These are phyloP conservation scores for Ogataea kodamae DNA, from an alignment of 805 yeast genomes.

Conservation along the genomic window DNA sequence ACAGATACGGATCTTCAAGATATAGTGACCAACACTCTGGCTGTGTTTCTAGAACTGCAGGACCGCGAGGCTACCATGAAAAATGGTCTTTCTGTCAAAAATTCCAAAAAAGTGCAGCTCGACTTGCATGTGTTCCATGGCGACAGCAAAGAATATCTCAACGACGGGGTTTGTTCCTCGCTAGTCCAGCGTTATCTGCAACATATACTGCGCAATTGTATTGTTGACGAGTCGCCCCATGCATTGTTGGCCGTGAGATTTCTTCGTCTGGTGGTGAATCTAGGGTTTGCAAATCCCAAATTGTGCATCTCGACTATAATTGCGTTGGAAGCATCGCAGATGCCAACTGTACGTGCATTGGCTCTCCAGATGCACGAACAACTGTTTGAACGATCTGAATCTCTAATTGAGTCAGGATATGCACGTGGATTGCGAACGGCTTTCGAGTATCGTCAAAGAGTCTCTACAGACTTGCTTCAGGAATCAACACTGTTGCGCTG, in stretches of 20 bases:
- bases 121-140: conserved; percentile 58
- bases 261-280: conserved; percentile 50
- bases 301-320: conserved; percentile 63
- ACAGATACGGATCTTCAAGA: conserved; percentile 42
- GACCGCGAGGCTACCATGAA: conserved; percentile 43
- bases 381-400: conserved; percentile 63
- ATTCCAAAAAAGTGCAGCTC: conserved; percentile 34
- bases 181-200: conserved; percentile 60
- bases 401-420: conserved; percentile 64
- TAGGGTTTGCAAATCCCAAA: conserved; percentile 77
- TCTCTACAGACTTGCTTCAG: conserved; percentile 25
- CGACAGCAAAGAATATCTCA: conserved; percentile 42
- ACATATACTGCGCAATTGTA: conserved; percentile 46
- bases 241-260: conserved; percentile 53
- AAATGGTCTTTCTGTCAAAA: conserved; percentile 38
- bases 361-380: conserved; percentile 54
- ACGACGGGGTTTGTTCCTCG: conserved; percentile 73
- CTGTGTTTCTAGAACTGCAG: conserved; percentile 55
- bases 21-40: conserved; percentile 53
- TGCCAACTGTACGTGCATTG: conserved; percentile 38
- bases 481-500: conserved; percentile 36
- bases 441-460: conserved; percentile 38
- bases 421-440: conserved; percentile 60
- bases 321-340: conserved; percentile 59
- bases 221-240: conserved; percentile 39